Evolutionary conservation across 345 rosid species (phyloP).

Genomic region (Corchorus capsularis): DNA sequence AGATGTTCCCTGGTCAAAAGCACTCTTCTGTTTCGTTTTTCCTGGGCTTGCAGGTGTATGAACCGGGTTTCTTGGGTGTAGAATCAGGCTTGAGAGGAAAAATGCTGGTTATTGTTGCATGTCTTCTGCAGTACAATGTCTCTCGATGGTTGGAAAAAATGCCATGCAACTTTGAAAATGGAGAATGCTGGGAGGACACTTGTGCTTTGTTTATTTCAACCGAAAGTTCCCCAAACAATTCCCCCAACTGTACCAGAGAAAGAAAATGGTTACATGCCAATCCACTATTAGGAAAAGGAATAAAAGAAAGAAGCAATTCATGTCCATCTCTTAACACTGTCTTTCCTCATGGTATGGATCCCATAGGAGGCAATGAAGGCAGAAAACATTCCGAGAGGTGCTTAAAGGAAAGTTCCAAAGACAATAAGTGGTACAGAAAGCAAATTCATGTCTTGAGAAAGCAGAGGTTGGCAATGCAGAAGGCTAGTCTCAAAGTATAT

Average conservation of each 20-base stretch:
- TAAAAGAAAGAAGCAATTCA: constrained; percentile 42
- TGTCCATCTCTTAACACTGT: constrained; percentile 51
- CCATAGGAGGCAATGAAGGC: constrained; percentile 46
- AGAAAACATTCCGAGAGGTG: constrained; percentile 64
- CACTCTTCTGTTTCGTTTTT: constrained; percentile 57
- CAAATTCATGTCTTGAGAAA: constrained; percentile 69
- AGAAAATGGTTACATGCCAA: constrained; percentile 15
- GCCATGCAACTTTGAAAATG: constrained; percentile 44
- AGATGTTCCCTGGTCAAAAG: constrained; percentile 94
- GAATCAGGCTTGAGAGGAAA: constrained; percentile 91
- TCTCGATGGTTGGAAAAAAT: constrained; percentile 81
- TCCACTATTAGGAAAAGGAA: constrained; percentile 31
- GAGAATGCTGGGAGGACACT: constrained; percentile 77
- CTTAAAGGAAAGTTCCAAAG: constrained; percentile 72
- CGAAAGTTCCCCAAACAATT: constrained; percentile 34
- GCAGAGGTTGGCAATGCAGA: constrained; percentile 88
- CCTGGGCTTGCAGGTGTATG: constrained; percentile 69
- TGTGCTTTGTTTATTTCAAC: constrained; percentile 73
- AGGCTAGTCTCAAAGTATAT: constrained; percentile 62
- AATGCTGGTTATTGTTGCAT: constrained; percentile 83
- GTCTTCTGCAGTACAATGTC: constrained; percentile 87
- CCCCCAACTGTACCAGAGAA: constrained; percentile 22
- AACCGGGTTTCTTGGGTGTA: constrained; percentile 83
- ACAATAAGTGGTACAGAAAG: constrained; percentile 80
- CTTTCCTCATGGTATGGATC: constrained; percentile 36